phyloP scores from a whole-genome alignment of 495 filamentous ascomycete genomes.

The Aspergillus avenaceus region DNA sequence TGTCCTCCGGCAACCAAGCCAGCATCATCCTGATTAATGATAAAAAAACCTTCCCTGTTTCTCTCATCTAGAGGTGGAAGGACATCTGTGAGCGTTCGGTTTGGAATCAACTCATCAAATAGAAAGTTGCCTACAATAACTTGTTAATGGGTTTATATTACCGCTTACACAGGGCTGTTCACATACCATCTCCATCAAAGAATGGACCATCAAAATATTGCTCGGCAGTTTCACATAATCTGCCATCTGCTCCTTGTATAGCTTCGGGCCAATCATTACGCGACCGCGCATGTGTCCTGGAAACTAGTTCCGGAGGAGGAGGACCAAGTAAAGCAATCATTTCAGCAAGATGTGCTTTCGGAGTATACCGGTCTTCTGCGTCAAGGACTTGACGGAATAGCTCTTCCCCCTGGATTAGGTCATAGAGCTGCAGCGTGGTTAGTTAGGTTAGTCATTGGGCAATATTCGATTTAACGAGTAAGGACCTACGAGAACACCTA shows the following conservation, averaged over 20 bases:
- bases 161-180: not conserved
- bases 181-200: conserved; percentile 16
- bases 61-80: conserved; percentile 4
- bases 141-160: not conserved
- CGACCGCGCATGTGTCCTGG: conserved; percentile 16
- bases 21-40: conserved; percentile 18
- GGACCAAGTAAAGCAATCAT: conserved; percentile 41
- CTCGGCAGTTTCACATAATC: conserved; percentile 10
- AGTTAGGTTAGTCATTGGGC: too few species aligned
- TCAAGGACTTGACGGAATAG: conserved; percentile 31
- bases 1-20: conserved; percentile 2
- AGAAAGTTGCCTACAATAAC: conserved; percentile 15
- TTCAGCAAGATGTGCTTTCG: conserved; percentile 32
- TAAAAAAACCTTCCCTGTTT: conserved; percentile 20
- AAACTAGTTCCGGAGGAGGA: conserved; percentile 32
- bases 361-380: conserved; percentile 15
- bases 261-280: conserved; percentile 15
- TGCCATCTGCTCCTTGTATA: conserved; percentile 7
- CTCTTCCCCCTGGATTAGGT: conserved; percentile 36
- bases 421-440: conserved; percentile 32
- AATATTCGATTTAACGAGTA: not conserved
- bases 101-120: conserved; percentile 16
- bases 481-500: conserved; percentile 37
- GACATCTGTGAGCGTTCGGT: conserved; percentile 13
- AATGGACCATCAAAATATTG: conserved; percentile 21